Evolutionary conservation across 2,329 filamentous ascomycete genomes (phyloP), one percentile per base, ranked within the genome.

Genomic region (Hymenoscyphus fraxineus): DNA sequence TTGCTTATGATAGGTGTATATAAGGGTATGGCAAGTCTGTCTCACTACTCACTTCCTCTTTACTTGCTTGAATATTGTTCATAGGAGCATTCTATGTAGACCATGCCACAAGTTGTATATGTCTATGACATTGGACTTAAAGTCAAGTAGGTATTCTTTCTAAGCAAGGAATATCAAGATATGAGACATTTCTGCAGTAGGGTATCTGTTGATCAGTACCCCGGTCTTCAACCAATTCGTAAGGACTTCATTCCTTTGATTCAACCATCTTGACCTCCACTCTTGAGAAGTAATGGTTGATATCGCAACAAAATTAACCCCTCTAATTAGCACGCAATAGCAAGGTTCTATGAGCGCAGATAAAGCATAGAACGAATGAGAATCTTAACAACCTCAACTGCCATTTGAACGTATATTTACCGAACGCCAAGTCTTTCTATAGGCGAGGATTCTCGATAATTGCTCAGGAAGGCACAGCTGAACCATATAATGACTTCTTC

Each of bases 321-420:
- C 41, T 47, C 15, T n/a, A 47, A 47, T 47, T 47, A 51, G 44
- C 44, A 51, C 44, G 44, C 44, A 27, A 51, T 51, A 13, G 44
- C 44, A 51, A 51, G 44, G 44, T 51, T 51, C n/a, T 22, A 51
- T 51, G 44, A 27, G n/a, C 44, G 44, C 44, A 51, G 44, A 51
- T 13, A 10, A 12, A 13, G 22, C n/a, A 51, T n/a, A 12, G 44
- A 10, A 10, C n/a, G 22, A 51, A 10, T 27, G 44, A 19, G 22
- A 19, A 51, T 27, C 22, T 2, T 6, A 27, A 27, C 7, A 22
- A 51, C 3, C 19, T 51, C 19, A 51, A 22, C 44, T n/a, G n/a
- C 41, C 7, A 22, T 51, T 22, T 1, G 22, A 19, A 51, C n/a
- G 19, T 9, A 51, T 51, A 51, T 51, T 10, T 19, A 12, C 6